Conservation (phyloP, 108 stramenopile species). For the Fistulifera pelliculosa region DNA sequence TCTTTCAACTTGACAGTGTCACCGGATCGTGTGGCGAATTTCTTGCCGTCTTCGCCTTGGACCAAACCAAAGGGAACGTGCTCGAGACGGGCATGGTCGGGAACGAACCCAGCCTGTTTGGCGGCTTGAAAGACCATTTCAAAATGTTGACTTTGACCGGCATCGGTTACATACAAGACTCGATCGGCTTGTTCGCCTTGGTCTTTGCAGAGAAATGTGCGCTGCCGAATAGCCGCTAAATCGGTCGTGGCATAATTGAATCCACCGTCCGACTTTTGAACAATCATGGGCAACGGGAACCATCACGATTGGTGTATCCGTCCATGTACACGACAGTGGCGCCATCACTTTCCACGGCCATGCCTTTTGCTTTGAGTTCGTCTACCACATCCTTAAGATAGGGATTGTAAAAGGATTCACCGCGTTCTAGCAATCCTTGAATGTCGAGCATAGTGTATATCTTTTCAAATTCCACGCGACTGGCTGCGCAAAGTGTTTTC, state of each 20-base stretch:
- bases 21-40: conserved; percentile 95
- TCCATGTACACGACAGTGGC: conserved; percentile 82
- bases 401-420: conserved; percentile 98
- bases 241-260: conserved; percentile 99
- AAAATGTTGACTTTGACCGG: conserved; percentile 94
- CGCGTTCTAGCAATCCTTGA: conserved; percentile 61
- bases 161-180: conserved; percentile 93
- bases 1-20: conserved; percentile 97
- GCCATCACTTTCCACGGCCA: conserved; percentile 82
- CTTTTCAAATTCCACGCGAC: conserved; percentile 77
- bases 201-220: conserved; percentile 42
- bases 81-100: conserved; percentile 59
- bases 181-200: conserved; percentile 77
- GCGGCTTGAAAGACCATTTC: conserved; percentile 91
- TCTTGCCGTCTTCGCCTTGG: conserved; percentile 98
- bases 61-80: conserved; percentile 98
- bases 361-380: conserved; percentile 59
- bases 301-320: conserved; percentile 77
- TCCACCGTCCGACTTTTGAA: conserved; percentile 95
- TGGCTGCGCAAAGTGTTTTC: conserved; percentile 79
- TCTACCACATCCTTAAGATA: conserved; percentile 75
- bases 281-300: conserved; percentile 82
- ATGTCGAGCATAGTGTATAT: conserved; percentile 79
- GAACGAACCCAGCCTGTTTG: conserved; percentile 63
- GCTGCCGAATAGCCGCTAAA: conserved; percentile 91